Percentiles rank a stretch among this genome's conserved stretches.
phyloP scores from a whole-genome alignment of 768 basidiomycete genomes.

The Leucocoprinus leucothites region DNA sequence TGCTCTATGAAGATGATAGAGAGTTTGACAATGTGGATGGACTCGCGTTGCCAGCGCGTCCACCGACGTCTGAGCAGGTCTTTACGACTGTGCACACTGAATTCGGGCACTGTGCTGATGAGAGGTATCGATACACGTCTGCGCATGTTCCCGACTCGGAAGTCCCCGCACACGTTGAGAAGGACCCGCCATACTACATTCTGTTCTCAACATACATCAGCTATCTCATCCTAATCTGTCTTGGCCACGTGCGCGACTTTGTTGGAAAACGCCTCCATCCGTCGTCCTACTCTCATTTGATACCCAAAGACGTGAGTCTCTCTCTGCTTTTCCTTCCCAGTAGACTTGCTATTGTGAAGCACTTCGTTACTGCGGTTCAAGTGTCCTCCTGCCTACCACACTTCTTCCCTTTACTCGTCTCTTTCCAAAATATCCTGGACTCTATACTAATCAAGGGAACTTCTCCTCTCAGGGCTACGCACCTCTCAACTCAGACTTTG shows the following conservation, averaged over 20 bases:
- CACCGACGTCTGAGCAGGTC: slow-evolving; percentile 79
- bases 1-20: slow-evolving; percentile 54
- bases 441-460: no score
- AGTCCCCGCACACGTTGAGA: slow-evolving; percentile 55
- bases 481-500: slow-evolving; percentile 95
- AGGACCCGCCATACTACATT: slow-evolving; percentile 92
- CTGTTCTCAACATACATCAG: slow-evolving; percentile 89
- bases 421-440: slow-evolving; percentile 9
- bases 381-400: no score
- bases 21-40: slow-evolving; percentile 44
- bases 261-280: slow-evolving; percentile 81
- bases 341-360: not conserved
- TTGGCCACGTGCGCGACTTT: slow-evolving; percentile 95
- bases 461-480: slow-evolving; percentile 83
- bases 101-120: slow-evolving; percentile 87
- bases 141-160: slow-evolving; percentile 52
- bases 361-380: not conserved
- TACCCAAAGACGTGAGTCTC: slow-evolving; percentile 76
- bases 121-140: slow-evolving; percentile 66
- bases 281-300: slow-evolving; percentile 72
- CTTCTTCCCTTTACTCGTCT: slow-evolving; percentile 6
- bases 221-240: slow-evolving; percentile 86
- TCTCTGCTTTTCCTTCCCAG: slow-evolving; percentile 2
- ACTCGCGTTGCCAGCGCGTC: slow-evolving; percentile 56
- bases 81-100: slow-evolving; percentile 83